Evolutionary conservation across 352 stramenopile species (phyloP).

Genomic region (Phytopythium litorale): DNA sequence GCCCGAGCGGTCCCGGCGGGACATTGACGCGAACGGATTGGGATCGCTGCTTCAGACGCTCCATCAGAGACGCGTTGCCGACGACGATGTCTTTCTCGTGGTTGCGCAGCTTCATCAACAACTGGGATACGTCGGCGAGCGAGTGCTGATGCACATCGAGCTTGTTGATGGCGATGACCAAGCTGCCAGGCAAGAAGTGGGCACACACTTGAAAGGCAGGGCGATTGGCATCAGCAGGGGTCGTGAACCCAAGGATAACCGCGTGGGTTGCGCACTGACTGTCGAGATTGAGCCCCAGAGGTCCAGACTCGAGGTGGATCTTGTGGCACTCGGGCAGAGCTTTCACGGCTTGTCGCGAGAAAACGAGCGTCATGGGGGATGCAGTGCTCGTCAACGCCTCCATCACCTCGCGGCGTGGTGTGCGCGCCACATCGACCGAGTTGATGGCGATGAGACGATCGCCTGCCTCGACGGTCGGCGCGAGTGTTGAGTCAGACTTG

Average conservation of each 20-base stretch:
- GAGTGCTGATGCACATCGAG: constrained; percentile 46
- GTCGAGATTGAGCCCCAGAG: constrained; percentile 53
- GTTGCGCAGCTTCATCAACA: constrained; percentile 44
- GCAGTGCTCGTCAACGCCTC: constrained; percentile 20
- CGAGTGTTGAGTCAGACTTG: constrained; percentile 11
- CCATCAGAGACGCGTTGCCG: constrained; percentile 28
- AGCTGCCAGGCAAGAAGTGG: constrained; percentile 39
- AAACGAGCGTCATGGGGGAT: constrained; percentile 32
- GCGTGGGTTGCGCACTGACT: constrained; percentile 20
- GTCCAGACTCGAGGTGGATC: constrained; percentile 32
- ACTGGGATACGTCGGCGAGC: constrained; percentile 29
- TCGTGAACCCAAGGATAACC: constrained; percentile 43
- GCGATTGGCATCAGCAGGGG: constrained; percentile 25
- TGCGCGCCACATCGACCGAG: constrained; percentile 28
- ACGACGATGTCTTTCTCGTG: constrained; percentile 38
- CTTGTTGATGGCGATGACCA: constrained; percentile 64
- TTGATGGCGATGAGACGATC: constrained; percentile 52
- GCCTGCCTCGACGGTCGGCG: constrained; percentile 14
- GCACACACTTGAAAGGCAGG: constrained; percentile 29
- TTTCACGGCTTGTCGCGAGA: constrained; percentile 14
- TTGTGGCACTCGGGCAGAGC: constrained; percentile 38
- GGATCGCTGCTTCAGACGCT: constrained; percentile 17
- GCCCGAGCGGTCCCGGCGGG: constrained; percentile 31
- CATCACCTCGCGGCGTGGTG: constrained; percentile 26
- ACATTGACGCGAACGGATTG: constrained; percentile 17